These are phyloP conservation scores for Apophysomyces ossiformis DNA, from an alignment of 371 early-diverging fungal genomes.

Conservation along the genomic window DNA sequence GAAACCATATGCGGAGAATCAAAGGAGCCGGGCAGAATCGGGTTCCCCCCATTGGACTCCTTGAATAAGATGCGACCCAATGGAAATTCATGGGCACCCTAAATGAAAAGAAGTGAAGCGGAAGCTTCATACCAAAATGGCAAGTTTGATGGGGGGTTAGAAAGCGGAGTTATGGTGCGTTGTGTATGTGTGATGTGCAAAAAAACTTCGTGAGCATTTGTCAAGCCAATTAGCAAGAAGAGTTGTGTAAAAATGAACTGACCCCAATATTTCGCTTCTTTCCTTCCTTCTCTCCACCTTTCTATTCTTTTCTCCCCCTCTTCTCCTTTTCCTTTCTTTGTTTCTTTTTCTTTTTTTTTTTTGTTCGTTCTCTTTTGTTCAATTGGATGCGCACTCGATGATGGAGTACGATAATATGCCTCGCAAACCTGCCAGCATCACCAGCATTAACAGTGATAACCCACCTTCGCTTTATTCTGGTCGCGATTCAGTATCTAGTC, in stretches of 20 bases:
- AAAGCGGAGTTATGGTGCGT: not conserved
- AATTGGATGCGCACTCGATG: conserved; percentile 5
- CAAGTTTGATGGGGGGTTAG: conserved; percentile 1
- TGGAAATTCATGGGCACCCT: conserved; percentile 9
- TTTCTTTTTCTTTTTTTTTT: conserved; percentile 1
- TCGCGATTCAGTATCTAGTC: conserved; percentile 15
- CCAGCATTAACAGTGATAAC: conserved; percentile 18
- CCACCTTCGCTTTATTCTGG: conserved; percentile 26
- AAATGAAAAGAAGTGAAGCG: conserved; percentile 1
- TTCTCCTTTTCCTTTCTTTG: not conserved
- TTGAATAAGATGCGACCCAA: not conserved
- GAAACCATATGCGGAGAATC: conserved; percentile 12
- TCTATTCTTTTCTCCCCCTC: conserved; percentile 3
- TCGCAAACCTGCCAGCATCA: conserved; percentile 20
- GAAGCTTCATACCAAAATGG: not conserved
- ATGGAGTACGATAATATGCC: conserved; percentile 12
- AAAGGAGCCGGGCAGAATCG: conserved; percentile 12
- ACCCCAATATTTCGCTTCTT: conserved; percentile 10
- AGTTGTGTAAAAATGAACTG: conserved; percentile 11
- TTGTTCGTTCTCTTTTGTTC: not conserved
- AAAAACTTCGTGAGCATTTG: conserved; percentile 1
- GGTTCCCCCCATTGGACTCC: conserved; percentile 3
- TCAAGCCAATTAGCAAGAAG: conserved; percentile 8
- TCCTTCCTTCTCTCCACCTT: conserved; percentile 3
- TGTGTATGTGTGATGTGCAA: conserved; percentile 1